These are phyloP conservation scores for Heracleum sosnowskyi DNA, from an alignment of 129 eudicot genomes.

Conservation along the genomic window DNA sequence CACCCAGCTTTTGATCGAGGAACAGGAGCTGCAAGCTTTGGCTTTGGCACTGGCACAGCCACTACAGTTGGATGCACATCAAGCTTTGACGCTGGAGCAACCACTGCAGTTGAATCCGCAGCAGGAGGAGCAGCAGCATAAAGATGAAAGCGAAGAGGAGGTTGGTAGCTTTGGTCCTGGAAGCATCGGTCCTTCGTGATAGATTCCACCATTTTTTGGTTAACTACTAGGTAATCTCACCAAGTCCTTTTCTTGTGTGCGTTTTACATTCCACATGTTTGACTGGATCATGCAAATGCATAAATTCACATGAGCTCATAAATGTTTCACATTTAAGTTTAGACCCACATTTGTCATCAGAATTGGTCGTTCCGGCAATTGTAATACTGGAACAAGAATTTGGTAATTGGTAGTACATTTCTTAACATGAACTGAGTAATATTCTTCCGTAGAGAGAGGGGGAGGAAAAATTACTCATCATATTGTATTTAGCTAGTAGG, in stretches of 20 bases:
- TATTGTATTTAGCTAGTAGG: constrained; percentile 9
- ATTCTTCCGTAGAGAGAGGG: background rate
- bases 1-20: constrained; percentile 20
- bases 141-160: constrained; percentile 31
- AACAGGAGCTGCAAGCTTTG: constrained; percentile 9
- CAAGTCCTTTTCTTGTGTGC: background rate
- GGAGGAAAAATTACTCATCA: constrained; percentile 14
- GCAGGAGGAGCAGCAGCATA: constrained; percentile 13
- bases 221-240: background rate
- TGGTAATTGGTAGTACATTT: background rate
- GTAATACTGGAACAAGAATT: background rate
- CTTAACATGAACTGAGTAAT: constrained; percentile 16
- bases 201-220: background rate
- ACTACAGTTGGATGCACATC: constrained; percentile 13
- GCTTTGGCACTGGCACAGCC: background rate
- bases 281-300: background rate
- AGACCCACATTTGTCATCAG: background rate
- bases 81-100: background rate
- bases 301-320: background rate
- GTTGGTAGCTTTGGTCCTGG: constrained; percentile 23
- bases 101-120: constrained; percentile 13
- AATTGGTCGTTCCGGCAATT: background rate
- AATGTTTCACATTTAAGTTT: background rate
- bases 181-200: constrained; percentile 19
- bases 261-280: background rate